Evolutionary conservation across 2,329 filamentous ascomycete genomes (phyloP).

Genomic region (Onygenales sp.): DNA sequence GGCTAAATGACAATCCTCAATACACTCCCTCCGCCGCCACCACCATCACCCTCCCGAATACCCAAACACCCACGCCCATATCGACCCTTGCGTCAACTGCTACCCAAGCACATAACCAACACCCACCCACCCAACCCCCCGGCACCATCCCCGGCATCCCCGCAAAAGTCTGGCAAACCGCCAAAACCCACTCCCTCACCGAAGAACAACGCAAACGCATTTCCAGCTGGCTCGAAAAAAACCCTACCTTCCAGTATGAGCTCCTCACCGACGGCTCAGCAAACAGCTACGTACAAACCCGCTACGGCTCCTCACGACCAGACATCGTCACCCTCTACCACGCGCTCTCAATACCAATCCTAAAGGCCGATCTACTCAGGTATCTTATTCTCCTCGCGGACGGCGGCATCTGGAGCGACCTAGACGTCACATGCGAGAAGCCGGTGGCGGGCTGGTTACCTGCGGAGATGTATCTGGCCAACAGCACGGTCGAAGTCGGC

Average conservation of each 20-base stretch:
- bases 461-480: constrained; percentile 15
- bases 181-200: constrained; percentile 16
- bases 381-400: constrained; percentile 32
- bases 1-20: neutral
- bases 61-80: neutral
- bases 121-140: neutral
- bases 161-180: constrained; percentile 15
- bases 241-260: constrained; percentile 18
- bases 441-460: constrained; percentile 31
- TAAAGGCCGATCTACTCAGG: constrained; percentile 35
- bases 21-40: neutral
- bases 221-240: constrained; percentile 18
- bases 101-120: neutral
- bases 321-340: constrained; percentile 30
- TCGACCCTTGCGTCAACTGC: neutral
- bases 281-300: constrained; percentile 23
- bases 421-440: constrained; percentile 28
- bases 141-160: constrained; percentile 9
- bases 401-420: constrained; percentile 35
- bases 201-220: constrained; percentile 12
- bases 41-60: neutral
- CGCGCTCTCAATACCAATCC: constrained; percentile 26
- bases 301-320: constrained; percentile 23
- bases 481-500: constrained; percentile 11
- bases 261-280: constrained; percentile 22